A percentile compares a stretch with the other conserved stretches of the same genome.
Conservation (phyloP, 2,329 filamentous ascomycete genomes). For the Arthrobotrys iridis region DNA sequence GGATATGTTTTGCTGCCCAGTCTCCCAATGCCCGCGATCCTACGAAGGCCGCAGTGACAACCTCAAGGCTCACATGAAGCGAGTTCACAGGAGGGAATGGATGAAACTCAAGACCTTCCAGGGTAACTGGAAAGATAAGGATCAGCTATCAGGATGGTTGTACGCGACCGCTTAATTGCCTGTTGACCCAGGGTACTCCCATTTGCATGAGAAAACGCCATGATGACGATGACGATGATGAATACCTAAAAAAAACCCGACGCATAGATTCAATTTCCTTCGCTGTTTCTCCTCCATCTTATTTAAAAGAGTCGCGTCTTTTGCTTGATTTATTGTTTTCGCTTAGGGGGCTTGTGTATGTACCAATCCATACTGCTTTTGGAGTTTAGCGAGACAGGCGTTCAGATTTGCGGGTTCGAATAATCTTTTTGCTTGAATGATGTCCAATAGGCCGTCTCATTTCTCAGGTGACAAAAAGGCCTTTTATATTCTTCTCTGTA, state of each 20-base stretch:
- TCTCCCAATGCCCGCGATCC: constrained; percentile 24
- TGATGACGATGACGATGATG: constrained; percentile 6
- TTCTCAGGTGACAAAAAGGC: background rate
- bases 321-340: background rate
- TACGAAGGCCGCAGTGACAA: constrained; percentile 52
- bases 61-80: constrained; percentile 53
- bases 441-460: background rate
- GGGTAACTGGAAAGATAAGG: constrained; percentile 45
- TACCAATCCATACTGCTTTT: constrained; percentile 9
- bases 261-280: constrained; percentile 21
- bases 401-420: background rate
- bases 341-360: background rate
- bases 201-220: background rate
- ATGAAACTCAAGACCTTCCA: constrained; percentile 32
- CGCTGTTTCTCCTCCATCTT: background rate
- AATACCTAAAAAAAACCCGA: constrained; percentile 9
- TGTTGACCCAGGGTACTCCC: background rate
- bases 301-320: background rate
- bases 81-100: constrained; percentile 50
- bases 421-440: background rate
- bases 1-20: constrained; percentile 52
- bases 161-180: background rate
- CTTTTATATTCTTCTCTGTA: constrained; percentile 23
- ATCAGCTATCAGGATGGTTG: constrained; percentile 5
- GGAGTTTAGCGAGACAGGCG: constrained; percentile 22